These are phyloP conservation scores for Suillus occidentalis DNA, from an alignment of 768 basidiomycete species.

Conservation along the genomic window DNA sequence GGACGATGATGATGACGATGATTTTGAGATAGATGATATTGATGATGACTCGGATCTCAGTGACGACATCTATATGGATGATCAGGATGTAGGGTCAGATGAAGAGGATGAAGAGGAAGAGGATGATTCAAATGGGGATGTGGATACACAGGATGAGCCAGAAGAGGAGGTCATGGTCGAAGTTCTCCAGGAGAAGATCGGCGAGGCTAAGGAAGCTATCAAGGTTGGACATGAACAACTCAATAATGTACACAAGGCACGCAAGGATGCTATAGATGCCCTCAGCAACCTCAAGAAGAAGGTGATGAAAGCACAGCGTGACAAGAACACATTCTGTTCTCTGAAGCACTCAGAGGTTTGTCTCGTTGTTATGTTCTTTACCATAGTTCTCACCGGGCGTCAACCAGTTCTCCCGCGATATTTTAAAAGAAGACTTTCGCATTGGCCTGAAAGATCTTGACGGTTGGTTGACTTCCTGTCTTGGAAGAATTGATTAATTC, in stretches of 20 bases:
- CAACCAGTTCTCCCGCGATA: conserved; percentile 51
- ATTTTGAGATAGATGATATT: conserved; percentile 31
- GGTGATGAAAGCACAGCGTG: conserved; percentile 32
- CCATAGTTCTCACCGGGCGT: conserved; percentile 7
- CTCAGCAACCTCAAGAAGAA: conserved; percentile 41
- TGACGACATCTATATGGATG: conserved; percentile 17
- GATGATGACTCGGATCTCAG: conserved; percentile 18
- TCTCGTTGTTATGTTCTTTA: neutral
- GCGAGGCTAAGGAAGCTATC: conserved; percentile 40
- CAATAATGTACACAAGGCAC: conserved; percentile 40
- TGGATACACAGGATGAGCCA: conserved; percentile 24
- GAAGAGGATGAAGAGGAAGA: conserved; percentile 15
- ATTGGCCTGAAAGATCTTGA: conserved; percentile 59
- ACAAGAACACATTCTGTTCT: conserved; percentile 65
- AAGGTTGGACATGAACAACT: conserved; percentile 39
- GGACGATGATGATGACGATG: conserved; percentile 32
- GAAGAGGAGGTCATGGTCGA: conserved; percentile 47
- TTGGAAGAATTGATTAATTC: neutral
- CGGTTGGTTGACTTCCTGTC: conserved; percentile 33
- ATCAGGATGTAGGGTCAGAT: neutral
- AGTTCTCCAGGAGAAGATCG: conserved; percentile 43
- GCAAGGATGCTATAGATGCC: conserved; percentile 40
- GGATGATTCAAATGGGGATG: conserved; percentile 15
- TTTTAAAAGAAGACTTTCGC: conserved; percentile 61
- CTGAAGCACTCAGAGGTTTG: conserved; percentile 54